Percentiles rank a stretch among this genome's conserved stretches.
Evolutionary conservation across 345 rosid species (phyloP).

Genomic region (Heritiera littoralis): DNA sequence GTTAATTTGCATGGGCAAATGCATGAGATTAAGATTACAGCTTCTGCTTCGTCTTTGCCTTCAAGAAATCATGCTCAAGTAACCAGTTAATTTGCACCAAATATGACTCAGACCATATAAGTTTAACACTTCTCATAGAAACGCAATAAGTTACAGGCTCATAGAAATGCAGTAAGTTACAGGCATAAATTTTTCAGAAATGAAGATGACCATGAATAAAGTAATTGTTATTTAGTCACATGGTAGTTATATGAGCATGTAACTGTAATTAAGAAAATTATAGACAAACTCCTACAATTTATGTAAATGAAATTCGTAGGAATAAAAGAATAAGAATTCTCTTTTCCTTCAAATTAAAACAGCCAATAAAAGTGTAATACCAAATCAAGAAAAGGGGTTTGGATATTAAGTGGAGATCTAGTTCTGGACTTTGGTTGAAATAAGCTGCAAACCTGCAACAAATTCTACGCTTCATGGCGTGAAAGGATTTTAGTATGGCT

Average conservation of each 20-base stretch:
- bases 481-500: no score
- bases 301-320: not conserved
- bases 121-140: not conserved
- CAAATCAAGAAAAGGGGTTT: no score
- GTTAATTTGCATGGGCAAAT: no score
- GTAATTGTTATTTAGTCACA: not conserved
- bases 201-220: not conserved
- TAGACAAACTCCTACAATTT: not conserved
- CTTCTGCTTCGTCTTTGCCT: no score
- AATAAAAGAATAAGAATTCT: not conserved
- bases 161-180: not conserved
- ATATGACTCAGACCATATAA: not conserved
- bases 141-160: not conserved
- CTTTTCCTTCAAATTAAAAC: no score
- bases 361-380: no score
- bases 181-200: not conserved
- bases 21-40: not conserved
- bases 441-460: no score
- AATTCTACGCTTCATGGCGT: no score
- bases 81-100: not conserved
- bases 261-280: no score
- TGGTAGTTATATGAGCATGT: not conserved
- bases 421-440: no score
- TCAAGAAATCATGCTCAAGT: not conserved
- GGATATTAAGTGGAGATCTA: no score